Evolutionary conservation across 1,284 basidiomycete genomes (phyloP), one percentile per base, ranked within the genome.

Genomic region (Papiliotrema laurentii): DNA sequence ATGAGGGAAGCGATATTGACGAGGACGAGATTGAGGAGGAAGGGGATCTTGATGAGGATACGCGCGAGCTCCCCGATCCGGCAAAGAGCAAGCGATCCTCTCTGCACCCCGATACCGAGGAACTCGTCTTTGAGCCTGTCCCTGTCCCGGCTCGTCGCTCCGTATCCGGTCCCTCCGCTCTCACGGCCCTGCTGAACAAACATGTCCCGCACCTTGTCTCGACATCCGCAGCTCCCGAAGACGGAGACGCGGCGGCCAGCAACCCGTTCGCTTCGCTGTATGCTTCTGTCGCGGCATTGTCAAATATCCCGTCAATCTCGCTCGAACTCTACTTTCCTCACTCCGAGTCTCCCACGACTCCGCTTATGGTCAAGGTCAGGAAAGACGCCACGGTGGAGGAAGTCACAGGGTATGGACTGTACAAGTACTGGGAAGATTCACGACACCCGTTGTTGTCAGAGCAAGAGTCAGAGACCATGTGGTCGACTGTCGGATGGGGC

Each of bases 351-450:
- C 87, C 87, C 0, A 59, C 59, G 11, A 72, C 71, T 26, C 73
- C 75, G 1, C 66, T 80, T 55, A 65, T 73, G 47, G 64, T 77
- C 18, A 85, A 79, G 50, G 87, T 97, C 5, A 77, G 90, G 49
- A 85, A 84, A 58, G 93, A 97, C 62, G 87, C 91, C 0, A 88
- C 85, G 0, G 85, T 97, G 16, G 96, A 98, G 69, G 94, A 98
- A 68, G 87, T 96, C 3, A 88, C 97, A 45, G 96, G 96, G 0
- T 93, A 89, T 69, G 86, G 88, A 0, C 68, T 98, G 35, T 97
- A 84, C 82, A 86, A 76, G 27, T 98, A 92, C 63, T 89, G 89
- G 83, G 92, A 97, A 63, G 85, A 89, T 59, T 82, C 80, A 0
- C 84, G 89, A 80, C 67, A 83, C 40, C 92, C 91, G 0, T 82